These are phyloP conservation scores for Plasmodium cynomolgi DNA, from an alignment of 169 alveolate species.

Conservation along the genomic window DNA sequence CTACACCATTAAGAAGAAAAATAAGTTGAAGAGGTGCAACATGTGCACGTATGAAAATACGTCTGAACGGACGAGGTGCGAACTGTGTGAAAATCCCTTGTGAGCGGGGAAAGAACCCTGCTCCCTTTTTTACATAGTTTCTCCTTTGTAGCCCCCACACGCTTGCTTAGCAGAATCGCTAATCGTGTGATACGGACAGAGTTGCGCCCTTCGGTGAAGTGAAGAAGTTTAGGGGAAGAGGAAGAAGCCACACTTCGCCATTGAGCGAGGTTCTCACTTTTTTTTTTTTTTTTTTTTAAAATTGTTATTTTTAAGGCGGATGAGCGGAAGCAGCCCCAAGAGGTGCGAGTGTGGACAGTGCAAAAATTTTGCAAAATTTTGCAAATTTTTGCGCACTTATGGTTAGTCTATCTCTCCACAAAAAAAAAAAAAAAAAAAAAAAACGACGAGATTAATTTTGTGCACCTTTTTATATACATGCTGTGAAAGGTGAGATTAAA, in stretches of 20 bases:
- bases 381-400: background rate
- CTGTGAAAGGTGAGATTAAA: background rate
- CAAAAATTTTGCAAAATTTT: background rate
- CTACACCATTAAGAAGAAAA: slow-evolving; percentile 45
- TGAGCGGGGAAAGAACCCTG: background rate
- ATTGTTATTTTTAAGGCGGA: background rate
- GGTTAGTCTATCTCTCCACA: background rate
- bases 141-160: background rate
- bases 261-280: background rate
- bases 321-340: background rate
- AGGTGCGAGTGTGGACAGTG: background rate
- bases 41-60: slow-evolving; percentile 69
- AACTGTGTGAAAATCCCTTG: slow-evolving; percentile 36
- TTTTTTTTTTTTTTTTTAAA: no score
- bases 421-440: background rate
- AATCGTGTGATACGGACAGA: background rate
- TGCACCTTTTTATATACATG: background rate
- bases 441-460: background rate
- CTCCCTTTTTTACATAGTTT: background rate
- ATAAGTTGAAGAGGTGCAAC: slow-evolving; percentile 41
- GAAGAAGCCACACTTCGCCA: background rate
- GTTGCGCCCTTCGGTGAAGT: background rate
- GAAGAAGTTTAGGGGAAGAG: background rate
- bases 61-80: slow-evolving; percentile 47
- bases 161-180: background rate